Percentiles rank a stretch among this genome's conserved stretches.
Evolutionary conservation across 2,329 filamentous ascomycete genomes (phyloP).

Genomic region (Phialemoniopsis sp.): DNA sequence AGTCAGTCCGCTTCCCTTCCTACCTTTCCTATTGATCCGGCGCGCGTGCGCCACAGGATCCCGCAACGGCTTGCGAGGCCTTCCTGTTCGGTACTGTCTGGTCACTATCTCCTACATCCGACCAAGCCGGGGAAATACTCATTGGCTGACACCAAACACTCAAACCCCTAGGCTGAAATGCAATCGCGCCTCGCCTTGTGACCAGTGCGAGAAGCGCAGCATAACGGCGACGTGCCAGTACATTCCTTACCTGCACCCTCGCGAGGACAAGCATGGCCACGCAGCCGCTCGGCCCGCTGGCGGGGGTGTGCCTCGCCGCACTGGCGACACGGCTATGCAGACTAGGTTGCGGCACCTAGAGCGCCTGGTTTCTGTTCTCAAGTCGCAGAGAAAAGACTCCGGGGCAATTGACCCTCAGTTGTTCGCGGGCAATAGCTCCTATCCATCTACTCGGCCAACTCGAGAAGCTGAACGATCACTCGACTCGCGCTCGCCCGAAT

Average conservation of each 20-base stretch:
- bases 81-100: too few species aligned
- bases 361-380: conserved; percentile 17
- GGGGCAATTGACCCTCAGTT: too few species aligned
- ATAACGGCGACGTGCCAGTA: conserved; percentile 17
- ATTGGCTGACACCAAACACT: not conserved
- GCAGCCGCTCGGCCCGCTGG: not conserved
- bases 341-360: conserved; percentile 18
- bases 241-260: conserved; percentile 15
- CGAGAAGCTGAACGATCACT: too few species aligned
- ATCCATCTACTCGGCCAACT: too few species aligned
- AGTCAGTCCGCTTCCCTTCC: conserved; percentile 14
- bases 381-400: conserved; percentile 10
- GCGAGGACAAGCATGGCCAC: conserved; percentile 13
- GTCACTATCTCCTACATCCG: too few species aligned
- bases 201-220: conserved; percentile 23
- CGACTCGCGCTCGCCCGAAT: not conserved
- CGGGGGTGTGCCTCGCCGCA: conserved; percentile 2
- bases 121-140: too few species aligned
- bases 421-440: not conserved
- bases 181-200: conserved; percentile 22
- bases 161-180: conserved; percentile 23
- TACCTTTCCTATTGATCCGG: too few species aligned
- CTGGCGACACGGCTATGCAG: conserved; percentile 10
- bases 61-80: too few species aligned
- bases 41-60: too few species aligned